Evolutionary conservation across 371 early-diverging fungal species (phyloP).

Genomic region (Phascolomyces articulosus): DNA sequence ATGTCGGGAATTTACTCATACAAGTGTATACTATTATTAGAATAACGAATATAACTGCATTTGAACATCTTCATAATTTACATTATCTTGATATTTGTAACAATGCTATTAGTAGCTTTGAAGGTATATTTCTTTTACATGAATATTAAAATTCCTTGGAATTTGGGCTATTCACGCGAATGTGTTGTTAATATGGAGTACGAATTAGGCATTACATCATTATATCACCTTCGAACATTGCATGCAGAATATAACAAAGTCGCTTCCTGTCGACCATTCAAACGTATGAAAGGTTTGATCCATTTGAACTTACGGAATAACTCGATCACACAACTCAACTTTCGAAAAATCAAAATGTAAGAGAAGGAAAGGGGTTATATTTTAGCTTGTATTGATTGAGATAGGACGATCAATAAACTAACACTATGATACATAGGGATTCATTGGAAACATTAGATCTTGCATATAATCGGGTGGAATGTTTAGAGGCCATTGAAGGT

Average conservation of each 20-base stretch:
- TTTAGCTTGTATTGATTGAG: too few species aligned
- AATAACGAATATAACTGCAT: constrained; percentile 39
- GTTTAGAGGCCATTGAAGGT: constrained; percentile 46
- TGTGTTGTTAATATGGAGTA: too few species aligned
- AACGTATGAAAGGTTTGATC: constrained; percentile 41
- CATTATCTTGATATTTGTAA: constrained; percentile 53
- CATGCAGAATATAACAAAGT: constrained; percentile 54
- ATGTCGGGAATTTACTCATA: too few species aligned
- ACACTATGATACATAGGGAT: constrained; percentile 21
- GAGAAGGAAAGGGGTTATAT: too few species aligned
- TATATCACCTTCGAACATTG: constrained; percentile 45
- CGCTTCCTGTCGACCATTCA: constrained; percentile 41
- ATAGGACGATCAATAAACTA: neutral
- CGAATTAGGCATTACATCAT: constrained; percentile 16
- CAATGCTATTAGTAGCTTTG: constrained; percentile 45
- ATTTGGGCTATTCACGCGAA: too few species aligned
- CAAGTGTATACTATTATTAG: constrained; percentile 12
- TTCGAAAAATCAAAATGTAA: constrained; percentile 41
- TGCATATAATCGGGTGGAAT: constrained; percentile 54
- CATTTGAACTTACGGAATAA: constrained; percentile 49
- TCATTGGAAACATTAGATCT: constrained; percentile 55
- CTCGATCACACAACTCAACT: constrained; percentile 35
- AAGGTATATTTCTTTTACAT: constrained; percentile 36
- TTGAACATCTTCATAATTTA: constrained; percentile 40
- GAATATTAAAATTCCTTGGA: too few species aligned